Evolutionary conservation across 306 rosid species (phyloP), one percentile per base, ranked within the genome.

Genomic region (Fagus sylvatica): DNA sequence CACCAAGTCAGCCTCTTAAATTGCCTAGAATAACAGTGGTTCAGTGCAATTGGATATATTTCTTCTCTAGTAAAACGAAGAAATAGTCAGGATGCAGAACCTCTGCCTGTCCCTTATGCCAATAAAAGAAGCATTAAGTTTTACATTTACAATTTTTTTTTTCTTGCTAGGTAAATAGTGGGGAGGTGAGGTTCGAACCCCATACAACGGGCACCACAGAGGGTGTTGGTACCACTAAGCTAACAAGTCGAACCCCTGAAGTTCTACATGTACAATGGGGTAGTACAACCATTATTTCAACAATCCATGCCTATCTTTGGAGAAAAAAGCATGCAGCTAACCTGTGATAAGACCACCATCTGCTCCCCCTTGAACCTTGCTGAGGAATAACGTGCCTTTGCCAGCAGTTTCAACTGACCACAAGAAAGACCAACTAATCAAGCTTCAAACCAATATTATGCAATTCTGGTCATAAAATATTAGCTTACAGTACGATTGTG

Each of bases 321-420:
- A 78, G 12, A 65, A 53, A 74, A 79, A 76, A 68, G 55, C 22
- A 60, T n/a, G 89, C 68, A 68, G 70, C 88, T 75, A 74, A 95
- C 99, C 98, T 91, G 99, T 32, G 97, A 95, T 69, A 95, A 82
- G 79, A 92, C 91, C 73, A 95, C 99, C 49, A 95, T 93, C 76
- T 95, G 98, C 81, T 95, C 98, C 61, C 93, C 98, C 78, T 89
- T 84, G 90, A 95, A 95, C 80, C 86, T 87, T 75, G 98, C 94
- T 80, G 85, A 80, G 46, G 99, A 91, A 83, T 91, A 93, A 28
- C 97, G 99, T 37, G 99, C 96, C 85, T 91, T 93, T 7, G 93
- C 91, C 90, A 95, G 78, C 66, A 95, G 85, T 73, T 88, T 89
- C 70, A 95, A 85, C 99, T 95, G 88, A 79, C 62, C 84, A 76